These are phyloP conservation scores for Candida tropicalis DNA, from an alignment of 1,139 yeast species.

Conservation along the genomic window DNA sequence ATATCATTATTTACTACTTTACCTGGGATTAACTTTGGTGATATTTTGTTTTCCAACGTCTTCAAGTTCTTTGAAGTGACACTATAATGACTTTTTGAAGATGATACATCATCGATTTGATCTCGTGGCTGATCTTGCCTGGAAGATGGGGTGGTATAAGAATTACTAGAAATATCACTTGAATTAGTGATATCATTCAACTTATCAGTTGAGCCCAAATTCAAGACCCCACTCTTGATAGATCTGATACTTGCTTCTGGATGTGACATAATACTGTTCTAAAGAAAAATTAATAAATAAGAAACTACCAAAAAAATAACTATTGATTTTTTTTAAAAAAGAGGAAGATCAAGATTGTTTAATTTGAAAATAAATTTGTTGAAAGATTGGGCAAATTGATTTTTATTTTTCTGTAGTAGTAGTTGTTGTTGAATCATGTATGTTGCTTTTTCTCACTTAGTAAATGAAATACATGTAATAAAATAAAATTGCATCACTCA, in stretches of 20 bases:
- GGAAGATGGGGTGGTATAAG: constrained; percentile 2
- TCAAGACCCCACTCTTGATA: constrained; percentile 40
- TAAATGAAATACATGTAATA: too few relatives aligned
- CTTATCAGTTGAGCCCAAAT: constrained; percentile 30
- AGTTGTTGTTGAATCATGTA: too few relatives aligned
- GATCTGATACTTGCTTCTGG: constrained; percentile 49
- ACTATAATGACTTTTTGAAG: constrained; percentile 23
- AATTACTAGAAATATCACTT: constrained; percentile 4
- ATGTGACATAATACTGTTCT: constrained; percentile 33
- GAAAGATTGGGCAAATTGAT: too few relatives aligned
- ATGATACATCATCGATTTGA: constrained; percentile 12
- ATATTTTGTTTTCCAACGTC: constrained; percentile 11
- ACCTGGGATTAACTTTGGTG: neutral
- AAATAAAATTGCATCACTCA: too few relatives aligned
- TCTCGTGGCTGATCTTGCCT: constrained; percentile 3
- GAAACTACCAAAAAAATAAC: too few relatives aligned
- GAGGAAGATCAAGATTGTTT: too few relatives aligned
- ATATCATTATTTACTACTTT: neutral
- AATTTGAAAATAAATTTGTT: too few relatives aligned
- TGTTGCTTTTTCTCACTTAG: too few relatives aligned
- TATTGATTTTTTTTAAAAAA: too few relatives aligned
- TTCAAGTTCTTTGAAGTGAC: constrained; percentile 26
- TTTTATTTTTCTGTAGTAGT: too few relatives aligned
- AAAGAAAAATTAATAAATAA: too few relatives aligned
- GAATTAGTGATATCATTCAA: constrained; percentile 19